These are phyloP conservation scores for Colletotrichum sp. DNA, from an alignment of 2,329 filamentous ascomycete genomes.

Conservation along the genomic window DNA sequence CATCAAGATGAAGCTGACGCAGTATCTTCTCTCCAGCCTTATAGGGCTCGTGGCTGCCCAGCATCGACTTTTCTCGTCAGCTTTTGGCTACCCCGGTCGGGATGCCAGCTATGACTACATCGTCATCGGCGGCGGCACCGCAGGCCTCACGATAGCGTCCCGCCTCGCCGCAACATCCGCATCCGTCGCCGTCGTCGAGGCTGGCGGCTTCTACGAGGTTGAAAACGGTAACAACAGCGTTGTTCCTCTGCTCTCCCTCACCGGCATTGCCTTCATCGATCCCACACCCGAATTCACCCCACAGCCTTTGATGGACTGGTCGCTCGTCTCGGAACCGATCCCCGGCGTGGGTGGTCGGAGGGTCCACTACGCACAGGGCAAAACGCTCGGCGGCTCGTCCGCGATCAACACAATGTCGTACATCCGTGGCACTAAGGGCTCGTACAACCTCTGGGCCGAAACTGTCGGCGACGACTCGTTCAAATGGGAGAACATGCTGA, in stretches of 20 bases:
- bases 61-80: conserved; percentile 7
- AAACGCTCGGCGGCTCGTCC: conserved; percentile 35
- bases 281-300: conserved; percentile 19
- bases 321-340: conserved; percentile 29
- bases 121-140: conserved; percentile 43
- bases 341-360: conserved; percentile 27
- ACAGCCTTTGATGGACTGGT: conserved; percentile 33
- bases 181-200: conserved; percentile 43
- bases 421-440: conserved; percentile 27
- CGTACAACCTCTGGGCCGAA: conserved; percentile 35
- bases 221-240: conserved; percentile 30
- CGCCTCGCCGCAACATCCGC: conserved; percentile 35
- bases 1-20: background rate
- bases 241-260: conserved; percentile 24
- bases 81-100: conserved; percentile 21
- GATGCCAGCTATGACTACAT: conserved; percentile 23
- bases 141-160: conserved; percentile 37
- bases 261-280: conserved; percentile 19
- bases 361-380: conserved; percentile 42
- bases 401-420: conserved; percentile 34
- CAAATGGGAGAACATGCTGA: conserved; percentile 32
- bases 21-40: background rate
- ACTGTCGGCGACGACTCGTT: conserved; percentile 33
- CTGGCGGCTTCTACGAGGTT: conserved; percentile 37
- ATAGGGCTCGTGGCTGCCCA: background rate